Percentiles rank a stretch among this genome's conserved stretches.
Evolutionary conservation across 2,329 filamentous ascomycete species (phyloP).

Genomic region (Polychaeton citri): DNA sequence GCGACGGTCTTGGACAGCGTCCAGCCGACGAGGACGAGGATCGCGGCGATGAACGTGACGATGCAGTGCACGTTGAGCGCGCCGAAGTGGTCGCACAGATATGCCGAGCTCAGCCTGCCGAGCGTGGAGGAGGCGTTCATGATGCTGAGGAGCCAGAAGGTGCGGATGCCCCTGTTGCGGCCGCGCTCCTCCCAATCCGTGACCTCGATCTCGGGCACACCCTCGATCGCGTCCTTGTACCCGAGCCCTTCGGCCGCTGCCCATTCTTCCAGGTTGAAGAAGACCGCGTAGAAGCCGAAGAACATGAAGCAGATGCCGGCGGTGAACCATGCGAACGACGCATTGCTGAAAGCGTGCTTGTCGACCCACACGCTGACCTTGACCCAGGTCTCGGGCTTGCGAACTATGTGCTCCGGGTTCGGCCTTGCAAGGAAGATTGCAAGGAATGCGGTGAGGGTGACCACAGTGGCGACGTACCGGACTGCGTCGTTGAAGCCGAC

Average conservation of each 20-base stretch:
- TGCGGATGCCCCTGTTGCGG: conserved; percentile 22
- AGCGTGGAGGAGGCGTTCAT: conserved; percentile 37
- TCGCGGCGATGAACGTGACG: conserved; percentile 27
- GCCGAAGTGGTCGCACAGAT: conserved; percentile 31
- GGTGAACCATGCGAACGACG: conserved; percentile 31
- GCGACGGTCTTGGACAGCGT: conserved; percentile 23
- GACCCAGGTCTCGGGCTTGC: conserved; percentile 26
- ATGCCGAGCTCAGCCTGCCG: conserved; percentile 32
- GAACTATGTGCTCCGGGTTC: conserved; percentile 27
- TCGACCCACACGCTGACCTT: conserved; percentile 27
- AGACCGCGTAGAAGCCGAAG: conserved; percentile 39
- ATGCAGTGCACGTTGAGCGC: conserved; percentile 33
- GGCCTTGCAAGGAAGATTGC: conserved; percentile 31
- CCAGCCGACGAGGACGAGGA: conserved; percentile 34
- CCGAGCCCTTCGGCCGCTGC: conserved; percentile 30
- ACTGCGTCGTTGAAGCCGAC: conserved; percentile 34
- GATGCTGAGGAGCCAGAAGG: conserved; percentile 36
- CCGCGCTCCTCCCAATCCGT: conserved; percentile 7
- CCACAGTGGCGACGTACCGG: conserved; percentile 28
- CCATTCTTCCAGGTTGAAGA: conserved; percentile 43
- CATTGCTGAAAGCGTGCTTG: conserved; percentile 29
- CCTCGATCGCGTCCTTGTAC: conserved; percentile 16
- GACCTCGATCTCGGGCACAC: conserved; percentile 5
- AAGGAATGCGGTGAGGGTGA: conserved; percentile 26
- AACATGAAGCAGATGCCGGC: conserved; percentile 35